A percentile compares a stretch with the other conserved stretches of the same genome.
These are phyloP conservation scores for Ulvella scutata DNA, from an alignment of 139 green algal genomes.

Conservation along the genomic window DNA sequence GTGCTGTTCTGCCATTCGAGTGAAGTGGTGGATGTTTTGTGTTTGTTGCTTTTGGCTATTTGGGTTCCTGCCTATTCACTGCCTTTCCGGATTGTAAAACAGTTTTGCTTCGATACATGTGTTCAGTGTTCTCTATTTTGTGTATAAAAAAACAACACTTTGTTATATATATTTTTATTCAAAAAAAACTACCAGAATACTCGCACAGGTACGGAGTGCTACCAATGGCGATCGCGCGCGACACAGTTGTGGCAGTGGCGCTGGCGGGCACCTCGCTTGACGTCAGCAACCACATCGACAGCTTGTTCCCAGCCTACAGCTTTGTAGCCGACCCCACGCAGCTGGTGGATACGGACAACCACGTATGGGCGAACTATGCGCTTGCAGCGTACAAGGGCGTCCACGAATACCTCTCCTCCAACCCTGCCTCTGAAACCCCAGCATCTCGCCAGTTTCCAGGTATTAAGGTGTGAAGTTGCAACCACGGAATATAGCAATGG, in stretches of 20 bases:
- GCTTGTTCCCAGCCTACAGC: slow-evolving; percentile 45
- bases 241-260: slow-evolving; percentile 56
- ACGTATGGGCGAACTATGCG: slow-evolving; percentile 92
- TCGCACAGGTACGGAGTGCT: slow-evolving; percentile 70
- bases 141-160: too few species aligned
- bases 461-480: not conserved
- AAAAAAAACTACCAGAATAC: too few species aligned
- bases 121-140: too few species aligned
- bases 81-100: too few species aligned
- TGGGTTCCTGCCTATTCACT: too few species aligned
- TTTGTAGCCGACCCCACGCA: slow-evolving; percentile 69
- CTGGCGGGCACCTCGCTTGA: slow-evolving; percentile 33
- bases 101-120: too few species aligned
- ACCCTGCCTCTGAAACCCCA: not conserved
- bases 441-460: not conserved
- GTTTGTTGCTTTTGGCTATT: too few species aligned
- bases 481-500: not conserved
- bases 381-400: slow-evolving; percentile 78
- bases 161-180: too few species aligned
- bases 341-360: slow-evolving; percentile 61
- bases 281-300: slow-evolving; percentile 55
- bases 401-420: slow-evolving; percentile 1
- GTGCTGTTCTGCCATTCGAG: too few species aligned
- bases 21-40: too few species aligned
- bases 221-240: slow-evolving; percentile 88